These are phyloP conservation scores for Fraxinus quadrangulata DNA, from an alignment of 257 asterid species.

Conservation along the genomic window DNA sequence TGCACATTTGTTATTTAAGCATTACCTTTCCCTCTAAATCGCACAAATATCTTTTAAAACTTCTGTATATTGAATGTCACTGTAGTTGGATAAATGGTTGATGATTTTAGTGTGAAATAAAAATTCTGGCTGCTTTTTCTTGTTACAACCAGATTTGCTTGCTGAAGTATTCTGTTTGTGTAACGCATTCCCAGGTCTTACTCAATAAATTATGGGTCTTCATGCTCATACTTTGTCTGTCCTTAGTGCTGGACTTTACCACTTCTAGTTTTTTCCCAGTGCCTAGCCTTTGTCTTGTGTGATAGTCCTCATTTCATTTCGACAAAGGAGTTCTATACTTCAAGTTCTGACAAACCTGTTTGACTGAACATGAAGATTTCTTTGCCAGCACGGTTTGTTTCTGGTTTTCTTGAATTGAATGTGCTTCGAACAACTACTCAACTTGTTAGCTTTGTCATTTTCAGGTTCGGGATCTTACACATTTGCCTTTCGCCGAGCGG, in stretches of 20 bases:
- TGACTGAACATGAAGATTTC: too few species aligned
- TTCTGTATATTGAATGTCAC: slow-evolving; percentile 6
- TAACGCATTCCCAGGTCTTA: background rate
- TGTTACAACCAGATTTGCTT: background rate
- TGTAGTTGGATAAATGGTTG: slow-evolving; percentile 3
- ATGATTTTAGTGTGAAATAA: slow-evolving; percentile 15
- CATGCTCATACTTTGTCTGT: background rate
- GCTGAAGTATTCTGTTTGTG: background rate
- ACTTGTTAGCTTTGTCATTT: slow-evolving; percentile 24
- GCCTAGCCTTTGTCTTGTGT: too few species aligned
- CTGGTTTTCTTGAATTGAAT: too few species aligned
- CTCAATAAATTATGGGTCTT: background rate
- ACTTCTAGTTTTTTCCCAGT: too few species aligned
- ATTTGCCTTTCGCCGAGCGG: slow-evolving; percentile 90
- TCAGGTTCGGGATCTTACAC: slow-evolving; percentile 87
- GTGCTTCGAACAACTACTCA: slow-evolving; percentile 24
- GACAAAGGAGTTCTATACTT: too few species aligned
- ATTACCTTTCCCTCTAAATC: background rate
- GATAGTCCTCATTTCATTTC: too few species aligned
- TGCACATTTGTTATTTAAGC: background rate
- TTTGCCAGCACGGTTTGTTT: too few species aligned
- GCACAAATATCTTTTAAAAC: background rate
- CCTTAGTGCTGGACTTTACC: background rate
- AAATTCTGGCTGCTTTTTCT: slow-evolving; percentile 1
- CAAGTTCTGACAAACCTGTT: too few species aligned